Percentiles rank a stretch among this genome's conserved stretches.
These are phyloP conservation scores for Viola odorata DNA, from an alignment of 345 rosid species.

Conservation along the genomic window DNA sequence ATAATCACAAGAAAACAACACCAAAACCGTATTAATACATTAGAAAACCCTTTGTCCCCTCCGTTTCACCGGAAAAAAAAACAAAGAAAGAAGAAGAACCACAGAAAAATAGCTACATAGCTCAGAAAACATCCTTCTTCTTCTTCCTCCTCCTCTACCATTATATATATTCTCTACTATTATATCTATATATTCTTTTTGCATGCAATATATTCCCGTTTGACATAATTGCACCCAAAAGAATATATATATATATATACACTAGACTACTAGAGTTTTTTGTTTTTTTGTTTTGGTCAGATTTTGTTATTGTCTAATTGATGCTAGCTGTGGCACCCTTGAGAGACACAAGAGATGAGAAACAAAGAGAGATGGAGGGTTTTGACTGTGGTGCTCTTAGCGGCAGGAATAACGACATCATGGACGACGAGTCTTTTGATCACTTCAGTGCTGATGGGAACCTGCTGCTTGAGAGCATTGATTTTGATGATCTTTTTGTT, in stretches of 20 bases:
- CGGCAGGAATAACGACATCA: no score
- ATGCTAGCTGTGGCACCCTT: conserved; percentile 75
- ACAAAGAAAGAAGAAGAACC: no score
- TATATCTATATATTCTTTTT: no score
- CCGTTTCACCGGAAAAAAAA: background rate
- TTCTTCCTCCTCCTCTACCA: conserved; percentile 4
- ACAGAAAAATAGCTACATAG: background rate
- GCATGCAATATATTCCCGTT: no score
- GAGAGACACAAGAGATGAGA: conserved; percentile 37
- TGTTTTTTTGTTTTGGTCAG: background rate
- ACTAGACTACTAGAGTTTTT: background rate
- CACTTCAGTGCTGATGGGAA: conserved; percentile 41
- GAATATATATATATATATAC: background rate
- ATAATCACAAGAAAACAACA: conserved; percentile 4
- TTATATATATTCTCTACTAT: conserved; percentile 14
- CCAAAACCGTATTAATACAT: conserved; percentile 11
- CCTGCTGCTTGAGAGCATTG: conserved; percentile 54
- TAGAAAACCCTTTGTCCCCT: conserved; percentile 5
- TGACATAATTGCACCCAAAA: background rate
- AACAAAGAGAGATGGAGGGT: conserved; percentile 41
- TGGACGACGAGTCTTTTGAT: conserved; percentile 39
- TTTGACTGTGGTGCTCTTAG: conserved; percentile 19
- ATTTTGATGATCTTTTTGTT: conserved; percentile 73
- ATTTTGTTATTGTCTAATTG: conserved; percentile 21
- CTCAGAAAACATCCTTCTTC: background rate